Evolutionary conservation across 306 rosid genomes (phyloP).

Genomic region (Glycine latifolia): DNA sequence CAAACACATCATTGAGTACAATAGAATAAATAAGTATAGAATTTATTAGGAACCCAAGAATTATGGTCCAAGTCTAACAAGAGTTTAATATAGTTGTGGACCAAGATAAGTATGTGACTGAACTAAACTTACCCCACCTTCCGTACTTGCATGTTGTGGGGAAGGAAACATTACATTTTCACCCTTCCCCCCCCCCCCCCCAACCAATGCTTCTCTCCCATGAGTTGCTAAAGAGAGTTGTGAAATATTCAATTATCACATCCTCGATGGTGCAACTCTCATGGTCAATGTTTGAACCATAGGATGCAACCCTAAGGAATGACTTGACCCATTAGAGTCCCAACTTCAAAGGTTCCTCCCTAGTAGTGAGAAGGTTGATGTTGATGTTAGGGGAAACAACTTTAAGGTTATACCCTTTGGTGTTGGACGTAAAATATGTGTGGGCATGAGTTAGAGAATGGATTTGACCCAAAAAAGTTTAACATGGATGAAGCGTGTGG

Average conservation of each 20-base stretch:
- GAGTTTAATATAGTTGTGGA: slow-evolving; percentile 11
- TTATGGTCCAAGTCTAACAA: not conserved
- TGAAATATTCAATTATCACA: slow-evolving; percentile 62
- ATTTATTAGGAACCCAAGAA: not conserved
- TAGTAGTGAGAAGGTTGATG: slow-evolving; percentile 55
- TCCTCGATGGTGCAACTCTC: slow-evolving; percentile 78
- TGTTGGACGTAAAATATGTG: slow-evolving; percentile 84
- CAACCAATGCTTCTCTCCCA: too few relatives aligned
- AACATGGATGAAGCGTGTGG: slow-evolving; percentile 87
- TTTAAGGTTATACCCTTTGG: slow-evolving; percentile 75
- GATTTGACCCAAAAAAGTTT: slow-evolving; percentile 39
- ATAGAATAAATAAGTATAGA: not conserved
- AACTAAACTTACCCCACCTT: slow-evolving; percentile 59
- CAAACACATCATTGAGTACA: slow-evolving; percentile 38
- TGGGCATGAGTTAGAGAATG: slow-evolving; percentile 51
- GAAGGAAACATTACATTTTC: slow-evolving; percentile 78
- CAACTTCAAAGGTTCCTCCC: slow-evolving; percentile 75
- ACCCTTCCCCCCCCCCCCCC: slow-evolving; percentile 62
- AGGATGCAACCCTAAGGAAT: slow-evolving; percentile 67
- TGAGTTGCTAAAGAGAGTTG: slow-evolving; percentile 61
- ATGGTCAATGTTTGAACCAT: slow-evolving; percentile 85
- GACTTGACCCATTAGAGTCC: slow-evolving; percentile 67
- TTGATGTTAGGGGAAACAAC: slow-evolving; percentile 70
- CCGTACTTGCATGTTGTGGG: slow-evolving; percentile 34
- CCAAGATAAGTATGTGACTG: slow-evolving; percentile 56